Conservation (phyloP, 1,139 yeast genomes). For the Yamadazyma blattariae region DNA sequence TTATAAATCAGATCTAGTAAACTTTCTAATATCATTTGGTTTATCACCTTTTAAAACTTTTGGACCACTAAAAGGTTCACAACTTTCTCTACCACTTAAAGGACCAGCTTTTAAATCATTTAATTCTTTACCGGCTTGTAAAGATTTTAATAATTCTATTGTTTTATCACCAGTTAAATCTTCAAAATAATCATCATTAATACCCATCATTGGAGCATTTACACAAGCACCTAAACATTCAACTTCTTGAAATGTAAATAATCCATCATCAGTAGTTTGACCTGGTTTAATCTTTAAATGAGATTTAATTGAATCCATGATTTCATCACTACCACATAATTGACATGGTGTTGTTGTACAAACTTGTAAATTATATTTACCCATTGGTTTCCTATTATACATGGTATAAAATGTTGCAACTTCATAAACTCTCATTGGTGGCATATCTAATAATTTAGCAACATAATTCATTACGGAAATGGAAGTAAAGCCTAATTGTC, state of each 20-base stretch:
- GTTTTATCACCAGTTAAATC: constrained; percentile 74
- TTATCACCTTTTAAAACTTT: constrained; percentile 60
- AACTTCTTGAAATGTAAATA: constrained; percentile 83
- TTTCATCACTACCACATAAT: constrained; percentile 76
- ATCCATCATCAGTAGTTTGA: constrained; percentile 71
- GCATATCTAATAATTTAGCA: constrained; percentile 81
- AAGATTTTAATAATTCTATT: constrained; percentile 56
- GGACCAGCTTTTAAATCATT: constrained; percentile 62
- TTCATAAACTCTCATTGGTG: constrained; percentile 93
- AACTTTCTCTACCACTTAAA: constrained; percentile 61
- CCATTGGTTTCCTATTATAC: constrained; percentile 88
- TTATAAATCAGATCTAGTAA: constrained; percentile 34
- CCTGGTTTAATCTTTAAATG: constrained; percentile 72
- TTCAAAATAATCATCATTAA: constrained; percentile 81
- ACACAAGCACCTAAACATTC: constrained; percentile 94
- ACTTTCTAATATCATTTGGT: constrained; percentile 65
- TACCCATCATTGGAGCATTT: constrained; percentile 85
- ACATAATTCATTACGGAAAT: constrained; percentile 92
- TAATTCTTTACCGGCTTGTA: constrained; percentile 53
- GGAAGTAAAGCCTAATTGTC: constrained; percentile 85
- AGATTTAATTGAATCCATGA: constrained; percentile 66
- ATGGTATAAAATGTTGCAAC: constrained; percentile 92
- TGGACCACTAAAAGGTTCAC: constrained; percentile 77
- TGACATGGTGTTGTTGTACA: constrained; percentile 93
- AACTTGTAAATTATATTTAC: constrained; percentile 79